These are phyloP conservation scores for Mallotus japonicus DNA, from an alignment of 441 rosid genomes.

Conservation along the genomic window DNA sequence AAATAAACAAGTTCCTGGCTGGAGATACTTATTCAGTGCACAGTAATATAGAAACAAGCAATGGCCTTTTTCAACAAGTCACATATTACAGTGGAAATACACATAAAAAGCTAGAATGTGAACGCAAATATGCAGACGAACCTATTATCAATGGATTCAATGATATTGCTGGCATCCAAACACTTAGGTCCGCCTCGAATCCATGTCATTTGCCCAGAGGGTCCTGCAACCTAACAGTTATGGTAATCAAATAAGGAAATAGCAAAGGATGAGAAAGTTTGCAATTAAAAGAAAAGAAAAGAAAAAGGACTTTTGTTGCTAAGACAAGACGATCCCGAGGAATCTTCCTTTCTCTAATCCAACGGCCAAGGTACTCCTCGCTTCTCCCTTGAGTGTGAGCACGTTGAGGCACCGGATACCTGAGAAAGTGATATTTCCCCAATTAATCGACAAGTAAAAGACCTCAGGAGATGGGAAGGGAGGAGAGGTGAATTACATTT, in stretches of 20 bases:
- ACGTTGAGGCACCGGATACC: constrained; percentile 77
- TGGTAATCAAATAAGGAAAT: too few relatives aligned
- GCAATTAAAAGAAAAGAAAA: too few relatives aligned
- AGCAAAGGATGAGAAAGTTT: too few relatives aligned
- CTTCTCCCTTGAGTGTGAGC: constrained; percentile 60
- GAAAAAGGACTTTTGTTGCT: constrained; percentile 14
- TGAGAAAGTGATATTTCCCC: neutral
- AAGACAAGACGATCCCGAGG: constrained; percentile 51
- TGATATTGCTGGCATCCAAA: constrained; percentile 54
- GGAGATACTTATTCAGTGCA: too few relatives aligned
- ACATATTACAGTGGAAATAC: too few relatives aligned
- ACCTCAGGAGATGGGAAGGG: neutral
- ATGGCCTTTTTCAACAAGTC: too few relatives aligned
- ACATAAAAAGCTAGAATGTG: too few relatives aligned
- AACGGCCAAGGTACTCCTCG: constrained; percentile 58
- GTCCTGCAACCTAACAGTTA: constrained; percentile 55
- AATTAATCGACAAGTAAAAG: neutral
- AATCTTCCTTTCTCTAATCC: constrained; percentile 53
- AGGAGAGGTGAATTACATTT: constrained; percentile 35
- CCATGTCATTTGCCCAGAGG: constrained; percentile 71
- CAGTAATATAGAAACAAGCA: too few relatives aligned
- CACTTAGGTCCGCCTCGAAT: constrained; percentile 56
- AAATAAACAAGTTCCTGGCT: too few relatives aligned
- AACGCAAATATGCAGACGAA: constrained; percentile 18
- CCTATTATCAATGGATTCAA: constrained; percentile 55